Evolutionary conservation across 441 rosid species (phyloP).

Genomic region (Bruguiera hainesii): DNA sequence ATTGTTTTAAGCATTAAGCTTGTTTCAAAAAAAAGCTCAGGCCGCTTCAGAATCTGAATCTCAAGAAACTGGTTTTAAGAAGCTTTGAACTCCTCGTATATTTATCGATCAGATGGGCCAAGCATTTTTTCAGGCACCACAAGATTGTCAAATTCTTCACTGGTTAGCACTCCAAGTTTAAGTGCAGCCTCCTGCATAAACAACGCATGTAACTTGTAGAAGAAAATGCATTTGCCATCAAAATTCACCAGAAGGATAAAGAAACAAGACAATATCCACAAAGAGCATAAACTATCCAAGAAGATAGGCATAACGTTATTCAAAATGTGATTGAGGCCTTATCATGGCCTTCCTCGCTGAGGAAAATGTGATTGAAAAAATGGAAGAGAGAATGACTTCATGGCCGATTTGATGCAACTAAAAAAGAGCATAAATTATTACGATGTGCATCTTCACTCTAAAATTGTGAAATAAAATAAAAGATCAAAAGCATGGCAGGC

Average conservation of each 20-base stretch:
- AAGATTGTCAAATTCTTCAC: slow-evolving; percentile 83
- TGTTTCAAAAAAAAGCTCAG: background rate
- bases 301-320: background rate
- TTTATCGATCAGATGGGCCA: slow-evolving; percentile 66
- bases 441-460: background rate
- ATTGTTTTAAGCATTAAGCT: slow-evolving; percentile 4
- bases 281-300: too few relatives aligned
- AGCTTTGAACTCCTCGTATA: slow-evolving; percentile 8
- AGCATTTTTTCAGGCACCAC: slow-evolving; percentile 98
- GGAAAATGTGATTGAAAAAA: too few relatives aligned
- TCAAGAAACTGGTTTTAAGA: slow-evolving; percentile 4
- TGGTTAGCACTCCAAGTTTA: slow-evolving; percentile 65
- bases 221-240: background rate
- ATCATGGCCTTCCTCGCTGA: too few relatives aligned
- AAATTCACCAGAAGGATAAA: background rate
- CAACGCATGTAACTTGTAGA: background rate
- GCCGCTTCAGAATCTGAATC: background rate
- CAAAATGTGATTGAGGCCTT: background rate
- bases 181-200: slow-evolving; percentile 66
- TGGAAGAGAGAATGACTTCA: background rate
- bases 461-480: background rate
- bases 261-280: background rate
- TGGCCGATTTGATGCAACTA: background rate
- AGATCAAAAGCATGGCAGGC: slow-evolving; percentile 10
- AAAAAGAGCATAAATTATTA: background rate